A percentile compares a stretch with the other conserved stretches of the same genome.
Evolutionary conservation across 1,284 basidiomycete genomes (phyloP).

Genomic region (Exobasidium cylindrosporum): DNA sequence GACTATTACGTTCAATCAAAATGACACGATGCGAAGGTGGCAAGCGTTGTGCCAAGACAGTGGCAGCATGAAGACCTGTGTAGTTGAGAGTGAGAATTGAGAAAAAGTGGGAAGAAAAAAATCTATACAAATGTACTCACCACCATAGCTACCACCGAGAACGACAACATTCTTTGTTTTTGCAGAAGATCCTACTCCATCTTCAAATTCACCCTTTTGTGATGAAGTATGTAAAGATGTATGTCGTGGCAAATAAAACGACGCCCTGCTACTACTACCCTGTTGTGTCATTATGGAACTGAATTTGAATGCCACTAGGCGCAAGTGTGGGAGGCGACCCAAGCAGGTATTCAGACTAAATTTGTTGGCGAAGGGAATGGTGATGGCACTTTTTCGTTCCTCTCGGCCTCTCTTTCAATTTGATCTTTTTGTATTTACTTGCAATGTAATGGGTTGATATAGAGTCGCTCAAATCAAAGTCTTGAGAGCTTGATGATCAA

Average conservation of each 20-base stretch:
- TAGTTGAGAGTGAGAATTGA: neutral
- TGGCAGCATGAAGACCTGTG: slow-evolving; percentile 52
- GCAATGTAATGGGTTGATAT: too few relatives aligned
- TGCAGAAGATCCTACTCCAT: neutral
- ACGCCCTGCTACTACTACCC: neutral
- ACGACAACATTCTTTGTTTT: slow-evolving; percentile 52
- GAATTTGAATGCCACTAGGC: too few relatives aligned
- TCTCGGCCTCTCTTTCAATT: too few relatives aligned
- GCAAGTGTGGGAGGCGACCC: too few relatives aligned
- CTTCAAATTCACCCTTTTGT: neutral
- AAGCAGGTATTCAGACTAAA: too few relatives aligned
- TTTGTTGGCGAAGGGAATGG: too few relatives aligned
- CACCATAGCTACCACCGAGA: slow-evolving; percentile 53
- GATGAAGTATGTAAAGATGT: neutral
- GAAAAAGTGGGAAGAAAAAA: too few relatives aligned
- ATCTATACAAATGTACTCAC: too few relatives aligned
- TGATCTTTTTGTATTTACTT: too few relatives aligned
- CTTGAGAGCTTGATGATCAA: too few relatives aligned
- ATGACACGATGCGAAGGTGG: slow-evolving; percentile 57
- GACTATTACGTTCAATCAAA: slow-evolving; percentile 59
- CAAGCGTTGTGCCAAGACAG: slow-evolving; percentile 56
- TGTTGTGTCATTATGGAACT: neutral
- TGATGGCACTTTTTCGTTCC: too few relatives aligned
- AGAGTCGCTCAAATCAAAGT: too few relatives aligned
- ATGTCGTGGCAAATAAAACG: neutral